Percentiles rank a stretch among this genome's conserved stretches.
phyloP scores from a whole-genome alignment of 805 yeast genomes.

The Sungouiozyma ichnusensis region DNA sequence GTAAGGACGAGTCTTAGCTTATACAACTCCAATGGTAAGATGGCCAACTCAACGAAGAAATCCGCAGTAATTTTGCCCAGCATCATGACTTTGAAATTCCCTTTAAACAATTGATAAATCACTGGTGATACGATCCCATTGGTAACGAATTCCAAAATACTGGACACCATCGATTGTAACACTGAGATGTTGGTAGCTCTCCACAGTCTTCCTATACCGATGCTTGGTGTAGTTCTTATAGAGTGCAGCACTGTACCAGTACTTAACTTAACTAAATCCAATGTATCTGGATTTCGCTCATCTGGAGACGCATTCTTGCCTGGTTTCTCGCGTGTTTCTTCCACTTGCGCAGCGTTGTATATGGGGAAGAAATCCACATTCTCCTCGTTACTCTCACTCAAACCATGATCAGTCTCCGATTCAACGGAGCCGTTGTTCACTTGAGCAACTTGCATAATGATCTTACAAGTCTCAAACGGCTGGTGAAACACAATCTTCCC shows the following conservation, averaged over 20 bases:
- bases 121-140: slow-evolving; percentile 1
- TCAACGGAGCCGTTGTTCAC: not conserved
- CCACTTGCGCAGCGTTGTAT: not conserved
- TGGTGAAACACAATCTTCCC: slow-evolving; percentile 61
- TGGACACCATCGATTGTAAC: slow-evolving; percentile 53
- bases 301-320: not conserved
- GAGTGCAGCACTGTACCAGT: slow-evolving; percentile 57
- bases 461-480: slow-evolving; percentile 77
- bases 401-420: not conserved
- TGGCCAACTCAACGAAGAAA: slow-evolving; percentile 55
- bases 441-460: slow-evolving; percentile 71
- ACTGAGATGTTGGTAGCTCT: slow-evolving; percentile 74
- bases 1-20: slow-evolving; percentile 70
- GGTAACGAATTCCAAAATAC: not conserved
- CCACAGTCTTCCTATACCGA: slow-evolving; percentile 59
- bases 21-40: slow-evolving; percentile 75
- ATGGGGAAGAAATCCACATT: slow-evolving; percentile 27
- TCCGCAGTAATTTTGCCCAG: slow-evolving; percentile 55
- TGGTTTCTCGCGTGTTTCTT: no score
- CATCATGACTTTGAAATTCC: slow-evolving; percentile 2
- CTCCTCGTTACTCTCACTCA: slow-evolving; percentile 1
- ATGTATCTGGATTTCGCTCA: not conserved
- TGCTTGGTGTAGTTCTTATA: slow-evolving; percentile 46
- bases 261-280: slow-evolving; percentile 29
- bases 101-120: slow-evolving; percentile 2